Base-by-base conservation (phyloP, 768 basidiomycete genomes). In the Psilocybe tampanensis region DNA sequence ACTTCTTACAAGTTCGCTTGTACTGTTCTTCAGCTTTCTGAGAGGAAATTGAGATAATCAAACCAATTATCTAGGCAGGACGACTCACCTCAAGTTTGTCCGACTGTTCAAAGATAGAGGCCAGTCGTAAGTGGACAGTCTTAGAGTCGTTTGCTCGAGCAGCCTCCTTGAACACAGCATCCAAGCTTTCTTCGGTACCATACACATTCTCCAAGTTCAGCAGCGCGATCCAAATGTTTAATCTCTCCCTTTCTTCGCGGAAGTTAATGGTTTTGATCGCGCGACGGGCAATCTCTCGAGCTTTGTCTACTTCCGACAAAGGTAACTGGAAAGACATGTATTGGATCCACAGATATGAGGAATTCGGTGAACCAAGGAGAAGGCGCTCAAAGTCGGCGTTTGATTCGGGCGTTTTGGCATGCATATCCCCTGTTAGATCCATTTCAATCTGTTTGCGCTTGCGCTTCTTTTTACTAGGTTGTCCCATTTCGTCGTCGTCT, bases 271-370 rank as follows among this genome's bases (percentile, higher is more conserved):
- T 89, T 59, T 84, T 79, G 44, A 98, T 78, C 4, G 95, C 96
- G 21, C 92, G 86, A 52, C 85, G 82, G 45, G 87, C 95, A 50
- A 95, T 87, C 68, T 90, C 88, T 43, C 94, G 84, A 13, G 96
- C 97, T 72, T 95, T 97, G 65, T 95, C 95, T 54, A 97, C 78
- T 73, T 99, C 96, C 26, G 95, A 93, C n/a, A 99, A 83, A 63
- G 94, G 94, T 11, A 98, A 79, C 66, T 95, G 94, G 84, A 98
- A 96, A 8, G 97, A 96, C 94, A 99, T 98, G 72, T 95, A 99
- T 71, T 98, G 95, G 56, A 99, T 88, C 97, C 97, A 99, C 32
- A 98, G 81, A 74, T 90, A 97, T 0, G 97, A 98, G 7, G 95
- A 98, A 69, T 97, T 94, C 1, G 97, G 96, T 0, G 96, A 95